Evolutionary conservation across 768 basidiomycete genomes (phyloP).

Genomic region (Gloeopeniophorella convolvens): DNA sequence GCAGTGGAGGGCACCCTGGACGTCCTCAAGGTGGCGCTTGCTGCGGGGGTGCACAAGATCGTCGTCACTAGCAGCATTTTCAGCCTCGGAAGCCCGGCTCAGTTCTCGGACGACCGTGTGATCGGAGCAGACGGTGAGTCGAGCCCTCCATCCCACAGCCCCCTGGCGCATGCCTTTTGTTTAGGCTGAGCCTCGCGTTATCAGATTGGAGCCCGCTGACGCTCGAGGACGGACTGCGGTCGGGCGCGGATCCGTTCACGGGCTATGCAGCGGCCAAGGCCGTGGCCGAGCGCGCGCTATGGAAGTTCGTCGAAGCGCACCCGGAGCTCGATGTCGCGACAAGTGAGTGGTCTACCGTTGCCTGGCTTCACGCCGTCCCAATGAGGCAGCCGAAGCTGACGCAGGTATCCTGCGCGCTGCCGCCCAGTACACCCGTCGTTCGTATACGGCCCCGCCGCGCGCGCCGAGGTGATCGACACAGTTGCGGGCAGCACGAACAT

Average conservation of each 20-base stretch:
- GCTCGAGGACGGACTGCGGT: neutral
- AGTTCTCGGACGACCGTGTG: neutral
- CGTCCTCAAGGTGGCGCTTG: neutral
- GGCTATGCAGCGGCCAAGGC: neutral
- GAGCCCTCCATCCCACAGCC: no score
- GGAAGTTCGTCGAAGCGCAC: neutral
- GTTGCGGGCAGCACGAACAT: neutral
- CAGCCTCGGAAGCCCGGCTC: neutral
- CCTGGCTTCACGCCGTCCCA: neutral
- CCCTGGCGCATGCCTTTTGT: no score
- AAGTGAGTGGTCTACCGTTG: neutral
- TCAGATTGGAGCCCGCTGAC: neutral
- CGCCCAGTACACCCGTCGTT: neutral
- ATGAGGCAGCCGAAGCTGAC: no score
- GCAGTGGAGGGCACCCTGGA: neutral
- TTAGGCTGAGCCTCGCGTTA: no score
- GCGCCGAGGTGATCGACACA: neutral
- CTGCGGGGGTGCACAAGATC: neutral
- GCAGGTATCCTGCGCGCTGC: no score
- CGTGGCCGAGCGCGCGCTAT: neutral
- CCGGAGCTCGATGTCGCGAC: constrained; percentile 3
- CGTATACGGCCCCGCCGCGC: neutral
- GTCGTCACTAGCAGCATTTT: neutral
- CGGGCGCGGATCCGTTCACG: neutral
- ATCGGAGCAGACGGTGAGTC: no score